These are phyloP conservation scores for Xylaria longipes DNA, from an alignment of 495 filamentous ascomycete genomes.

Conservation along the genomic window DNA sequence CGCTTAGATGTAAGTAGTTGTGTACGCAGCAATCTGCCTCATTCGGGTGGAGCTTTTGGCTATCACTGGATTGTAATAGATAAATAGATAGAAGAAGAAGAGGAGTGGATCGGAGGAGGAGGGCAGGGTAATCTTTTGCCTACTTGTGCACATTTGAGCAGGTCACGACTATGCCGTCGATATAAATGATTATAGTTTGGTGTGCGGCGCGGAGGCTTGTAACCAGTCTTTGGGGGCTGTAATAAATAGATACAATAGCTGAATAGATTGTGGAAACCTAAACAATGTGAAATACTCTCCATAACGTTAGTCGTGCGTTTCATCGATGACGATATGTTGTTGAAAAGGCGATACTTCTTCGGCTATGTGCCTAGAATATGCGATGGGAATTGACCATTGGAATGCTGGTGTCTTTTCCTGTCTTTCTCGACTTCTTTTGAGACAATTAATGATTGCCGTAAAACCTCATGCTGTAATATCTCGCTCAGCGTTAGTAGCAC, in stretches of 20 bases:
- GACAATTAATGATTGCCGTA: slow-evolving; percentile 1
- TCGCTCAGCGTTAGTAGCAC: background rate
- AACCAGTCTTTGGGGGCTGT: background rate
- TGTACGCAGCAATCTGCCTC: background rate
- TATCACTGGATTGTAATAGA: background rate
- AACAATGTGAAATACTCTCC: background rate
- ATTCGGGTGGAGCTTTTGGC: background rate
- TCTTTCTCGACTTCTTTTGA: background rate
- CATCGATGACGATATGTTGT: background rate
- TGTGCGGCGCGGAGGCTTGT: background rate
- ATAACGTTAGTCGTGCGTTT: background rate
- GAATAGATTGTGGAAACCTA: background rate
- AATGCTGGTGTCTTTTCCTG: background rate
- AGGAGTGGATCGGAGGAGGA: background rate
- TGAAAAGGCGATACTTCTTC: background rate
- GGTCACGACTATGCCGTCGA: background rate
- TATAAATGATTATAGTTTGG: background rate
- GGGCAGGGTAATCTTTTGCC: background rate
- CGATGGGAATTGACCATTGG: background rate
- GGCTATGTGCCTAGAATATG: background rate
- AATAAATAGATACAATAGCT: background rate
- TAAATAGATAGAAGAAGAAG: background rate
- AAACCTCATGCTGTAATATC: background rate
- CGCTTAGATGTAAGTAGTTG: background rate
- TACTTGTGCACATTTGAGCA: background rate